A percentile compares a stretch with the other conserved stretches of the same genome.
These are phyloP conservation scores for Hibiscus trionum DNA, from an alignment of 345 rosid genomes.

Conservation along the genomic window DNA sequence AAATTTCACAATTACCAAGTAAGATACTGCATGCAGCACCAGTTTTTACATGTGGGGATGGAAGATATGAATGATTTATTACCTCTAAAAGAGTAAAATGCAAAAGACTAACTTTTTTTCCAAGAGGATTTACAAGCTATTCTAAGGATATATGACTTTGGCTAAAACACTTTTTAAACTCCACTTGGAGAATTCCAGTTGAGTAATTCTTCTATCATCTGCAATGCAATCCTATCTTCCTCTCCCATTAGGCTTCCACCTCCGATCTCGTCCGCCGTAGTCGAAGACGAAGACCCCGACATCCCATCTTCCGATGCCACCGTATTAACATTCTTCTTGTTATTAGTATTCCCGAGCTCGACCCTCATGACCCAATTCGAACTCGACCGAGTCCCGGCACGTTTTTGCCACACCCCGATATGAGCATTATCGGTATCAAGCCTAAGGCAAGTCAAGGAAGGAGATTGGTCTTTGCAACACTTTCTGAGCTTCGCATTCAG, in stretches of 20 bases:
- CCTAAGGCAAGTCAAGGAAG: slow-evolving; percentile 62
- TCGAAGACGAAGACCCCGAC: slow-evolving; percentile 2
- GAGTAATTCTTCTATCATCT: slow-evolving; percentile 72
- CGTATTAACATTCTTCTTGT: not conserved
- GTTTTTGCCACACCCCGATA: slow-evolving; percentile 73
- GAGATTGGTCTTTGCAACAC: slow-evolving; percentile 47
- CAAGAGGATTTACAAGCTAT: slow-evolving; percentile 2
- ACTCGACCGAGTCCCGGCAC: slow-evolving; percentile 46
- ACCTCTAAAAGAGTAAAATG: too few relatives aligned
- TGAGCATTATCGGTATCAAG: slow-evolving; percentile 60
- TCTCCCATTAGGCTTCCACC: slow-evolving; percentile 26
- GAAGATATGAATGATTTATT: not conserved
- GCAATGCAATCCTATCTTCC: slow-evolving; percentile 55
- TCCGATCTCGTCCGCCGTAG: slow-evolving; percentile 12
- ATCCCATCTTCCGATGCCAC: slow-evolving; percentile 5
- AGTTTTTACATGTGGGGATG: not conserved
- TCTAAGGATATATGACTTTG: not conserved
- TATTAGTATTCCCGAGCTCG: slow-evolving; percentile 35
- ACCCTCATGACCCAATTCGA: slow-evolving; percentile 66
- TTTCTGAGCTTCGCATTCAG: slow-evolving; percentile 50
- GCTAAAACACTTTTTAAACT: not conserved
- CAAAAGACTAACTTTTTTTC: too few relatives aligned
- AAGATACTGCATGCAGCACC: not conserved
- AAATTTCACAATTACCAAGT: not conserved
- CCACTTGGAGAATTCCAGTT: slow-evolving; percentile 30